phyloP scores from a whole-genome alignment of 202 grass and related monocot genomes.

The Digitaria exilis region DNA sequence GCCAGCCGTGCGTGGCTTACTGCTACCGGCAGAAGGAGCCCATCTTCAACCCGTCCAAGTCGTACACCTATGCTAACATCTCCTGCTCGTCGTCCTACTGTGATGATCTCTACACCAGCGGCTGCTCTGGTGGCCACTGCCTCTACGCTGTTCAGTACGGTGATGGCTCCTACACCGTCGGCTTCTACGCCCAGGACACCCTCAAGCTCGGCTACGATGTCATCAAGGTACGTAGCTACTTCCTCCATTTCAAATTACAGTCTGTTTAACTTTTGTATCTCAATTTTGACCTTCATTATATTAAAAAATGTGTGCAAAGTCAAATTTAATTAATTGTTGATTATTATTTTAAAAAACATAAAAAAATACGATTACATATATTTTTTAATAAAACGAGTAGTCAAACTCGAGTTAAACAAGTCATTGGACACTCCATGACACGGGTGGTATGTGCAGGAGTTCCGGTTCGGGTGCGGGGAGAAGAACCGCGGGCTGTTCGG shows the following conservation, averaged over 20 bases:
- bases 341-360: too few species aligned
- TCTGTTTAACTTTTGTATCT: too few species aligned
- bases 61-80: conserved; percentile 76
- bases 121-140: conserved; percentile 56
- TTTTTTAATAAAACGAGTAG: too few species aligned
- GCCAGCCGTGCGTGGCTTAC: conserved; percentile 50
- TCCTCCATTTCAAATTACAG: too few species aligned
- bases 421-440: too few species aligned
- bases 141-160: conserved; percentile 68
- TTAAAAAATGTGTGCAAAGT: too few species aligned
- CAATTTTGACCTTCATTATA: too few species aligned
- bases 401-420: too few species aligned
- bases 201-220: conserved; percentile 54
- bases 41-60: conserved; percentile 61
- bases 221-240: neutral
- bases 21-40: conserved; percentile 66
- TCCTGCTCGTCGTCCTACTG: conserved; percentile 69
- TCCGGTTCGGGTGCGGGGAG: conserved; percentile 86
- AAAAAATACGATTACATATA: too few species aligned
- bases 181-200: conserved; percentile 72
- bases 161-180: conserved; percentile 64
- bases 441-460: conserved; percentile 19
- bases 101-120: conserved; percentile 25
- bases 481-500: conserved; percentile 73
- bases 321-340: too few species aligned